phyloP scores from a whole-genome alignment of 208 protist genomes.

The Wallacemonas sp. region DNA sequence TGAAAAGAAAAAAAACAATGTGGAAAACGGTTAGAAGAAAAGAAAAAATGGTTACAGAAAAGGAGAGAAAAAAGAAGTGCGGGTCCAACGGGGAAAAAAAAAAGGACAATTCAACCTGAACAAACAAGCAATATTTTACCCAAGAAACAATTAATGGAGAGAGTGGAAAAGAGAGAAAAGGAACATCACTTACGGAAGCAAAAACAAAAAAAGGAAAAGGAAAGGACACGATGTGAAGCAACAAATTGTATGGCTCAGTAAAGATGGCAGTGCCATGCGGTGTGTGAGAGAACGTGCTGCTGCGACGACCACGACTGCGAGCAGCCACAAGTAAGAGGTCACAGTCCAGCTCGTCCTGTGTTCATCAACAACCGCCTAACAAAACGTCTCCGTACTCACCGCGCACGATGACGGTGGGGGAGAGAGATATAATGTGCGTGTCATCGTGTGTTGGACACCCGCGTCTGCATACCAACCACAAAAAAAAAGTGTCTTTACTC shows the following conservation, averaged over 20 bases:
- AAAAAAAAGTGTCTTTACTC: too few species aligned
- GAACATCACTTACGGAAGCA: neutral
- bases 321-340: too few species aligned
- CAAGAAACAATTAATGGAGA: too few species aligned
- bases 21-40: slow-evolving; percentile 12
- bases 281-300: neutral
- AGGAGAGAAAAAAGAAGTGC: slow-evolving; percentile 23
- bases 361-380: too few species aligned
- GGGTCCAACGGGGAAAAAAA: slow-evolving; percentile 5
- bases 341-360: too few species aligned
- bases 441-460: too few species aligned
- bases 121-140: slow-evolving; percentile 2
- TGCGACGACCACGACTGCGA: too few species aligned
- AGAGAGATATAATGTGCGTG: too few species aligned
- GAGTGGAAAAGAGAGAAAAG: slow-evolving; percentile 1
- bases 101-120: slow-evolving; percentile 7
- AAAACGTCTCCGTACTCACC: too few species aligned
- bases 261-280: neutral
- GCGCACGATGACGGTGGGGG: too few species aligned
- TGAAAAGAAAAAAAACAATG: slow-evolving; percentile 22
- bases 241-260: neutral
- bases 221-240: slow-evolving; percentile 14
- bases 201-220: slow-evolving; percentile 18
- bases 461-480: too few species aligned
- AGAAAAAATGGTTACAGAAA: slow-evolving; percentile 16